A percentile compares a stretch with the other conserved stretches of the same genome.
These are phyloP conservation scores for Colletotrichum acutatum DNA, from an alignment of 2,329 filamentous ascomycete genomes.

Conservation along the genomic window DNA sequence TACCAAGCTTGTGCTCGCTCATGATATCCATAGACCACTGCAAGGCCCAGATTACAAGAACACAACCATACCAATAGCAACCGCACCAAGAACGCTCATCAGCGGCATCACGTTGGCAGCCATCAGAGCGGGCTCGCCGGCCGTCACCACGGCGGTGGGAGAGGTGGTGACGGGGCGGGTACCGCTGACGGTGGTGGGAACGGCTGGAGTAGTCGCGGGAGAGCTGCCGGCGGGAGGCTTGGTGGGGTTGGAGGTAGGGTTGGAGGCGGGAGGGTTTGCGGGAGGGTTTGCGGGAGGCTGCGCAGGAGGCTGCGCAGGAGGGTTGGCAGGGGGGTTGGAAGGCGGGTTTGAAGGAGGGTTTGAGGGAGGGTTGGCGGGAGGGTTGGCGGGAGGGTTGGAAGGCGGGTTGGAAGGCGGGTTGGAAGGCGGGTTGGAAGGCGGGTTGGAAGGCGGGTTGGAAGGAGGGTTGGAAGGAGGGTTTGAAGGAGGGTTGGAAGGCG, in stretches of 20 bases:
- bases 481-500: background rate
- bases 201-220: background rate
- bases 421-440: background rate
- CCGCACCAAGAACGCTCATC: conserved; percentile 7
- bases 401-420: background rate
- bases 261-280: background rate
- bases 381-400: too few species aligned
- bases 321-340: too few species aligned
- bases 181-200: background rate
- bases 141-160: background rate
- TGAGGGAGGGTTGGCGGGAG: background rate
- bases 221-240: background rate
- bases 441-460: background rate
- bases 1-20: too few species aligned
- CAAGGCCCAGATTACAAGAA: background rate
- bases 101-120: conserved; percentile 1
- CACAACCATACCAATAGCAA: conserved; percentile 13
- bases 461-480: background rate
- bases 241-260: background rate
- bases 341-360: background rate
- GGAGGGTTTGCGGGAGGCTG: too few species aligned
- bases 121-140: conserved; percentile 15
- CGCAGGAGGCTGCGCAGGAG: too few species aligned
- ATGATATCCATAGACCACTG: too few species aligned
- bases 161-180: background rate